phyloP scores from a whole-genome alignment of 176 grass and related monocot species.

The Oryza nivara region DNA sequence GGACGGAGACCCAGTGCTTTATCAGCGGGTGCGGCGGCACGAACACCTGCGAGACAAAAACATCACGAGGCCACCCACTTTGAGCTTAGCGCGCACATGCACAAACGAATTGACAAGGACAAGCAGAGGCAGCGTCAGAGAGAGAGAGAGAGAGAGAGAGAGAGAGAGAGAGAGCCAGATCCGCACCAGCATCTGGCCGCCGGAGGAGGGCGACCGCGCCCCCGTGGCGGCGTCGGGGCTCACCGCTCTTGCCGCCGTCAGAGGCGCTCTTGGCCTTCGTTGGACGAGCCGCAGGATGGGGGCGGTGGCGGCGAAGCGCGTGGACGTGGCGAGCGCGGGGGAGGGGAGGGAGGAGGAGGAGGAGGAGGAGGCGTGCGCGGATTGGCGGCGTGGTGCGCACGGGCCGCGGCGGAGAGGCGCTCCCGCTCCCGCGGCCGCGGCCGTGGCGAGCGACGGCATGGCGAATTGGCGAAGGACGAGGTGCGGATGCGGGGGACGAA shows the following conservation, averaged over 20 bases:
- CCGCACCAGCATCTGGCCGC: conserved; percentile 88
- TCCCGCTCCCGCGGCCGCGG: conserved; percentile 26
- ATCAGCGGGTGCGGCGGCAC: conserved; percentile 96
- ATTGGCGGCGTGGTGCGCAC: not conserved
- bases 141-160: not conserved
- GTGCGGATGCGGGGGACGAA: conserved; percentile 46
- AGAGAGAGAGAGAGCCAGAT: conserved; percentile 26
- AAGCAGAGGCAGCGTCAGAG: not conserved
- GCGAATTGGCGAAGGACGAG: not conserved
- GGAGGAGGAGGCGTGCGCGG: not conserved
- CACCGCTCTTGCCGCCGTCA: conserved; percentile 45
- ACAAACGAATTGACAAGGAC: conserved; percentile 22
- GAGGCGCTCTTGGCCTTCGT: conserved; percentile 24
- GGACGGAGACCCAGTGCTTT: conserved; percentile 96
- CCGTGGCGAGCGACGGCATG: conserved; percentile 49
- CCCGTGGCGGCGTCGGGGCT: conserved; percentile 45
- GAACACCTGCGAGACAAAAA: conserved; percentile 67
- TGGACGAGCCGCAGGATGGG: not conserved
- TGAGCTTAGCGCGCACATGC: conserved; percentile 13
- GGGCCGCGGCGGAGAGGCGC: conserved; percentile 31
- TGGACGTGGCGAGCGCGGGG: conserved; percentile 24
- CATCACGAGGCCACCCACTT: conserved; percentile 21
- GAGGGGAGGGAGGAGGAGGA: not conserved
- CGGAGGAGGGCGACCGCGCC: conserved; percentile 46
- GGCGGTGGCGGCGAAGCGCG: conserved; percentile 4